phyloP scores from a whole-genome alignment of 345 rosid genomes.

The Gossypium arboreum region DNA sequence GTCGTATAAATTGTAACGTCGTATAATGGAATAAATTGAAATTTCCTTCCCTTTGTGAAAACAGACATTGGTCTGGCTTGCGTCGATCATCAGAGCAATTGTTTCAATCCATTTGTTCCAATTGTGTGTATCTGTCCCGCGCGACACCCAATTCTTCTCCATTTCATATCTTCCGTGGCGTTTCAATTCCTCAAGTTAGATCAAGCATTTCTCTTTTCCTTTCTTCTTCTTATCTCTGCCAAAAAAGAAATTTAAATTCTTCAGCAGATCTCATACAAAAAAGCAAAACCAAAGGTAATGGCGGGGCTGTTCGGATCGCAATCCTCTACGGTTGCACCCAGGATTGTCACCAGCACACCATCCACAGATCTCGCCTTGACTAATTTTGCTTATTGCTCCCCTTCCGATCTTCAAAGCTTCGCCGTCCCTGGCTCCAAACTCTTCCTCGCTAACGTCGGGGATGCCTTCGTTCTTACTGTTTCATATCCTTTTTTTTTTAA shows the following conservation, averaged over 20 bases:
- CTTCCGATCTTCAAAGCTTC: slow-evolving; percentile 78
- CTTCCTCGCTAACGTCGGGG: slow-evolving; percentile 61
- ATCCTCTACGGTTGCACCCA: slow-evolving; percentile 35
- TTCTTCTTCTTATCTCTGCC: background rate
- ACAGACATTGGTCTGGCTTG: too few species aligned
- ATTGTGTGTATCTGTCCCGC: slow-evolving; percentile 11
- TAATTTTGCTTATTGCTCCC: slow-evolving; percentile 81
- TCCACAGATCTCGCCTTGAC: slow-evolving; percentile 75
- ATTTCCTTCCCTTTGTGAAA: too few species aligned
- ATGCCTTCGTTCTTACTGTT: slow-evolving; percentile 60
- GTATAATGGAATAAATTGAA: too few species aligned
- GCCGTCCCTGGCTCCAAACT: slow-evolving; percentile 70
- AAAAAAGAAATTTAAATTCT: background rate
- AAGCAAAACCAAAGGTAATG: slow-evolving; percentile 36
- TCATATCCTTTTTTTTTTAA: slow-evolving; percentile 62
- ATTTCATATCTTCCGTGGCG: background rate
- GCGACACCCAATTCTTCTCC: slow-evolving; percentile 3
- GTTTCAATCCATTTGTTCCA: background rate
- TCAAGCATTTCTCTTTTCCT: background rate
- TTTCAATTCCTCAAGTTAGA: slow-evolving; percentile 11
- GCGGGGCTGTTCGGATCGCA: slow-evolving; percentile 55
- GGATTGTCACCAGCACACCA: slow-evolving; percentile 80
- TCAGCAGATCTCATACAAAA: slow-evolving; percentile 2
- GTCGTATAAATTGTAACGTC: too few species aligned
- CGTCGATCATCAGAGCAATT: too few species aligned